Conservation (phyloP, 257 asterid species). For the Lantana camara region DNA sequence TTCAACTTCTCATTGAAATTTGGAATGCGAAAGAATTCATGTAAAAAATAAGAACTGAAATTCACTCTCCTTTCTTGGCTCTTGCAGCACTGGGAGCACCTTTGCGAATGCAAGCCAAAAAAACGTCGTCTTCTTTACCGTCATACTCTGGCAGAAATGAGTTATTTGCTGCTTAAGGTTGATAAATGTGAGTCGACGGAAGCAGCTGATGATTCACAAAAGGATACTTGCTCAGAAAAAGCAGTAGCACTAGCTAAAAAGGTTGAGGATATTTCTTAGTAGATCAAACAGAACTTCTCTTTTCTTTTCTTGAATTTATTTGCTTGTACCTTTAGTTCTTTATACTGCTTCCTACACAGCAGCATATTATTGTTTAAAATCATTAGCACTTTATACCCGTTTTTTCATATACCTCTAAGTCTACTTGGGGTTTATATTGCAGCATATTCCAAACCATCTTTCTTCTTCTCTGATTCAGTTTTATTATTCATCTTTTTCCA, state of each 20-base stretch:
- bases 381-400: no score
- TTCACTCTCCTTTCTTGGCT: slow-evolving; percentile 25
- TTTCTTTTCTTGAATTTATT: slow-evolving; percentile 19
- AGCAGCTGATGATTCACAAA: slow-evolving; percentile 39
- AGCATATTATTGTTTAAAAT: no score
- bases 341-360: neutral
- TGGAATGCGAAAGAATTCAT: slow-evolving; percentile 26
- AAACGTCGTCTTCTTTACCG: slow-evolving; percentile 79
- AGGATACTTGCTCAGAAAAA: slow-evolving; percentile 42
- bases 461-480: neutral
- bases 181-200: slow-evolving; percentile 44
- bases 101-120: slow-evolving; percentile 86
- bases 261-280: slow-evolving; percentile 46
- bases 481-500: neutral
- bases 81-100: slow-evolving; percentile 91
- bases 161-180: slow-evolving; percentile 53
- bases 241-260: slow-evolving; percentile 59
- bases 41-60: slow-evolving; percentile 24
- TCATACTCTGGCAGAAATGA: slow-evolving; percentile 78
- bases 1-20: slow-evolving; percentile 22
- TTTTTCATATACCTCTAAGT: neutral
- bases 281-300: neutral
- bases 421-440: slow-evolving; percentile 2
- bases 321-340: slow-evolving; percentile 7
- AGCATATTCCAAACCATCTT: slow-evolving; percentile 13